Evolutionary conservation across 352 stramenopile species (phyloP).

Genomic region (Phytophthora capsici): DNA sequence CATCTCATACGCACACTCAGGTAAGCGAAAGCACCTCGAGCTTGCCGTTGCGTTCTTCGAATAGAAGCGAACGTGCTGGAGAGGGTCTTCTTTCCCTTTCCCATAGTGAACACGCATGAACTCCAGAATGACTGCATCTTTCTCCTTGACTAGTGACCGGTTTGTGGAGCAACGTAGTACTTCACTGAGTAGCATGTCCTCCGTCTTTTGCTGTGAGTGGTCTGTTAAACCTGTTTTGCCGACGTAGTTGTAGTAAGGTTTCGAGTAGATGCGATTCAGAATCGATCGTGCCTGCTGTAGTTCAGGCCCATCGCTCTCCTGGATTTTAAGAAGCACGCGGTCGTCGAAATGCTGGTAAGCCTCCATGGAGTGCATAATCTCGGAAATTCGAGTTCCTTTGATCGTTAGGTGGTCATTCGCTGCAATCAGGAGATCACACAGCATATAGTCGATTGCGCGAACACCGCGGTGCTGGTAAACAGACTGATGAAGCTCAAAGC

Average conservation of each 20-base stretch:
- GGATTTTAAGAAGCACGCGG: conserved; percentile 73
- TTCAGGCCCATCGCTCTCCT: conserved; percentile 66
- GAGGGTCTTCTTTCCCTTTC: conserved; percentile 78
- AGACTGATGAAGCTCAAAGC: conserved; percentile 87
- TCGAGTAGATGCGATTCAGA: conserved; percentile 65
- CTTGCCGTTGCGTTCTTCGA: conserved; percentile 60
- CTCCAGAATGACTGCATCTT: conserved; percentile 77
- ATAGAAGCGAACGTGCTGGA: conserved; percentile 83
- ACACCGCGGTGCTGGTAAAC: conserved; percentile 90
- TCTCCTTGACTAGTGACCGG: conserved; percentile 42
- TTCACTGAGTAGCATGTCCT: conserved; percentile 65
- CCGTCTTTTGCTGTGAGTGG: conserved; percentile 50
- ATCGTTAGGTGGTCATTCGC: conserved; percentile 69
- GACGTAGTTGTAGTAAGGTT: conserved; percentile 82
- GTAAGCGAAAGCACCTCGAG: conserved; percentile 60
- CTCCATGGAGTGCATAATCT: conserved; percentile 68
- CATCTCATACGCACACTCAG: conserved; percentile 68
- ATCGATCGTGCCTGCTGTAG: conserved; percentile 58
- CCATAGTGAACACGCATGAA: conserved; percentile 83
- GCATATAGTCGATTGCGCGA: conserved; percentile 90
- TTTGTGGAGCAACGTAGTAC: conserved; percentile 55
- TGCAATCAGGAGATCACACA: conserved; percentile 79
- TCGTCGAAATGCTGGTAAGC: conserved; percentile 88
- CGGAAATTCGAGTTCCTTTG: conserved; percentile 68
- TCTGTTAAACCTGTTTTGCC: conserved; percentile 66